These are phyloP conservation scores for Paramecium primaurelia DNA, from an alignment of 73 alveolate genomes.

Conservation along the genomic window DNA sequence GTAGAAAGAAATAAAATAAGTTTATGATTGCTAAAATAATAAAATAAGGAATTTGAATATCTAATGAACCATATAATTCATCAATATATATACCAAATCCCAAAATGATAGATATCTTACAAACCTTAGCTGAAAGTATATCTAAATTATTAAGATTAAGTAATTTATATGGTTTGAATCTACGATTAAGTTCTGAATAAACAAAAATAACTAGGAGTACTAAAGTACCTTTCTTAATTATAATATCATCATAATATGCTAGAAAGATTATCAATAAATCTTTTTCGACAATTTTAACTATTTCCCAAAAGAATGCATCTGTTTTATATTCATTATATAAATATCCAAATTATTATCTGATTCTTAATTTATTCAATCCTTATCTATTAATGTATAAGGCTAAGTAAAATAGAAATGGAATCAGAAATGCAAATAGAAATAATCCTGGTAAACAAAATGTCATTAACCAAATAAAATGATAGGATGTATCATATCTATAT, in stretches of 20 bases:
- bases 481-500: neutral
- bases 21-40: neutral
- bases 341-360: neutral
- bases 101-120: neutral
- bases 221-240: neutral
- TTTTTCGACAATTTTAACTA: neutral
- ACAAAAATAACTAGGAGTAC: neutral
- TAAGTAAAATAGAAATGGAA: neutral
- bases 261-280: neutral
- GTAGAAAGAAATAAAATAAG: neutral
- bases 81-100: neutral
- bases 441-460: neutral
- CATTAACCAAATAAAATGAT: neutral
- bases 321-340: conserved; percentile 21
- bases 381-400: neutral
- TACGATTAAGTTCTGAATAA: neutral
- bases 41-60: neutral
- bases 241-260: neutral
- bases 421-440: neutral
- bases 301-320: neutral
- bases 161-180: neutral
- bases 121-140: neutral
- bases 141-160: neutral
- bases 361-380: neutral
- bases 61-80: neutral